Percentiles rank a stretch among this genome's conserved stretches.
These are phyloP conservation scores for Fusarium annulatum DNA, from an alignment of 2,329 filamentous ascomycete genomes.

Conservation along the genomic window DNA sequence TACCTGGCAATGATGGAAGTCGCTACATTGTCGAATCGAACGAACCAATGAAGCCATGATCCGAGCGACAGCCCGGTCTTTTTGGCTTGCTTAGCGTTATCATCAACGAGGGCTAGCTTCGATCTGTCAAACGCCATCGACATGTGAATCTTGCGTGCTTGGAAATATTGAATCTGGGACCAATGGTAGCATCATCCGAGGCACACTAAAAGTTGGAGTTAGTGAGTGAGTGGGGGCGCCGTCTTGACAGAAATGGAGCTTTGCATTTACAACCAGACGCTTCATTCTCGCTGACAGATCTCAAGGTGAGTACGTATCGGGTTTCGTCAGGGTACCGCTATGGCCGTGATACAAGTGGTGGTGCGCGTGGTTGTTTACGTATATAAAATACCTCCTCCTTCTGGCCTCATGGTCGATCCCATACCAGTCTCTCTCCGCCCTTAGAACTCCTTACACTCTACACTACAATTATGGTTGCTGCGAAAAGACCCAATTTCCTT, in stretches of 20 bases:
- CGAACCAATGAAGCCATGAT: not conserved
- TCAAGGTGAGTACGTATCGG: accelerated
- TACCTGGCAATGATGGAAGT: not conserved
- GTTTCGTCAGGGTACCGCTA: accelerated
- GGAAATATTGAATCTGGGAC: not conserved
- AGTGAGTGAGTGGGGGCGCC: not conserved
- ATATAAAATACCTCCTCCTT: not conserved
- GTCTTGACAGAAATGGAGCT: not conserved
- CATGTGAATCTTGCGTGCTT: constrained; percentile 11
- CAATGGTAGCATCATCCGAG: constrained; percentile 5
- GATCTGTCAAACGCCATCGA: not conserved
- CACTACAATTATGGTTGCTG: not conserved
- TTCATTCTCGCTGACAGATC: not conserved
- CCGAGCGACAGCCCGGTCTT: constrained; percentile 1
- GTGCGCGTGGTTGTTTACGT: not conserved
- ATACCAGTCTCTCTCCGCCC: not conserved
- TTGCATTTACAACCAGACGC: not conserved
- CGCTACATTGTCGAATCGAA: not conserved
- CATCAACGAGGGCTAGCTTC: not conserved
- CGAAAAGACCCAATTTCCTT: constrained; percentile 41
- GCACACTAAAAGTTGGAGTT: not conserved
- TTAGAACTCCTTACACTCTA: accelerated
- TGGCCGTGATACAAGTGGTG: accelerated
- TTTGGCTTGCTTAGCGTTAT: not conserved
- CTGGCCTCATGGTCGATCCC: not conserved